These are phyloP conservation scores for Cicer chorassanicum DNA, from an alignment of 306 rosid species.

Conservation along the genomic window DNA sequence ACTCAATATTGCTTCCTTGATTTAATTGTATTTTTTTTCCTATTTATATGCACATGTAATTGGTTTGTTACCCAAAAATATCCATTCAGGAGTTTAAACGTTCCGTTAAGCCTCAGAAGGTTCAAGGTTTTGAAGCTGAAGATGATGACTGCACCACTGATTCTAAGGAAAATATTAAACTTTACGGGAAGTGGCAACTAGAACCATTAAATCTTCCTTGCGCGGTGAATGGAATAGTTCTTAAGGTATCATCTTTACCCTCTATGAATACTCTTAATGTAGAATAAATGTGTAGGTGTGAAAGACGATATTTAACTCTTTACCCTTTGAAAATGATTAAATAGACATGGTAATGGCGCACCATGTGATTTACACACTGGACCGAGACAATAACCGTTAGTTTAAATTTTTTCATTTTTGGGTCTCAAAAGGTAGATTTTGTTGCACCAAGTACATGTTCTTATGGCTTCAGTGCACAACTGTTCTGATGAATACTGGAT, in stretches of 20 bases:
- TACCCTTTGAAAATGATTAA: constrained; percentile 6
- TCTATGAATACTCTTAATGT: constrained; percentile 27
- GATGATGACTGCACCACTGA: constrained; percentile 53
- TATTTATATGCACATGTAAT: constrained; percentile 18
- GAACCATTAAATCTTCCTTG: constrained; percentile 81
- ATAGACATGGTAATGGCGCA: neutral
- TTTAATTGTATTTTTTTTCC: constrained; percentile 23
- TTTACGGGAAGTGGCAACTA: constrained; percentile 91
- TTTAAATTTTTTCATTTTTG: constrained; percentile 16
- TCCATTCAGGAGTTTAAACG: constrained; percentile 65
- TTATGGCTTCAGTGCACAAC: constrained; percentile 18
- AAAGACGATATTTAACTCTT: constrained; percentile 34
- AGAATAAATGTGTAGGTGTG: constrained; percentile 19
- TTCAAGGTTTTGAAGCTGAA: constrained; percentile 65
- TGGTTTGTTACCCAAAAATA: constrained; percentile 16
- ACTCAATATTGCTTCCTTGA: constrained; percentile 29
- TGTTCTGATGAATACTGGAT: constrained; percentile 6
- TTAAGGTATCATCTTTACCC: constrained; percentile 63
- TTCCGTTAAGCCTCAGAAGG: constrained; percentile 59
- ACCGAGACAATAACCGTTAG: constrained; percentile 12
- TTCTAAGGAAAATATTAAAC: constrained; percentile 61
- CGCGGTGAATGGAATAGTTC: constrained; percentile 86
- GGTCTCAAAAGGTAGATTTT: constrained; percentile 24
- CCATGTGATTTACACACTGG: constrained; percentile 16
- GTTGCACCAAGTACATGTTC: neutral